Percentiles rank a stretch among this genome's conserved stretches.
These are phyloP conservation scores for Nitzschia putrida DNA, from an alignment of 108 stramenopile species.

Conservation along the genomic window DNA sequence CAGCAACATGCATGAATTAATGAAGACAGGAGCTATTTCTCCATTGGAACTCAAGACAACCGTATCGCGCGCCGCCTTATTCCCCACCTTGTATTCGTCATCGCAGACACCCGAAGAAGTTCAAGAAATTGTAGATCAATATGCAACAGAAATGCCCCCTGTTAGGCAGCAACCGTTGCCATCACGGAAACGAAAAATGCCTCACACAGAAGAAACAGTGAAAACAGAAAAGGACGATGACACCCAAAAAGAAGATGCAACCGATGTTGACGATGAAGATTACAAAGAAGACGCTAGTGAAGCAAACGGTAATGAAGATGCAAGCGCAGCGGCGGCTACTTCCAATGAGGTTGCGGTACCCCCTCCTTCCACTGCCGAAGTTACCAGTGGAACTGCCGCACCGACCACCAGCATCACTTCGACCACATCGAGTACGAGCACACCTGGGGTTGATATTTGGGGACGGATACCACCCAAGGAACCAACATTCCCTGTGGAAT, in stretches of 20 bases:
- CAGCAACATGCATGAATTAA: constrained; percentile 33
- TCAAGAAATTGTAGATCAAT: constrained; percentile 21
- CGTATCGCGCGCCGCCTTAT: constrained; percentile 8
- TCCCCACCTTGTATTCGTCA: constrained; percentile 11
- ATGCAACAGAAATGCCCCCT: constrained; percentile 27
- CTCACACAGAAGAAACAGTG: background rate
- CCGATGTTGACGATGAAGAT: constrained; percentile 21
- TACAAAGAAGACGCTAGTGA: background rate
- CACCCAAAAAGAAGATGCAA: constrained; percentile 11
- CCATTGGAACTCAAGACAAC: constrained; percentile 18
- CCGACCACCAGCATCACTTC: background rate
- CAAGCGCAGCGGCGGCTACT: background rate
- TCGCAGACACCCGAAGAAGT: constrained; percentile 29
- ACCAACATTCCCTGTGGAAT: constrained; percentile 24
- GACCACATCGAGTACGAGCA: background rate
- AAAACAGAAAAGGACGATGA: constrained; percentile 19
- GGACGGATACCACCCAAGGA: constrained; percentile 37
- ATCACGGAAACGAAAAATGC: constrained; percentile 7
- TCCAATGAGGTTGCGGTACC: no score
- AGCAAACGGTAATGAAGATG: background rate
- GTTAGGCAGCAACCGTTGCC: no score
- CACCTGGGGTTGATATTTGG: constrained; percentile 30
- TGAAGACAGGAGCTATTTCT: constrained; percentile 39
- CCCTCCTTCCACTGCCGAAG: no score
- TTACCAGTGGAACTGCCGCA: background rate